Evolutionary conservation across 176 grass and related monocot genomes (phyloP), one percentile per base, ranked within the genome.

Genomic region (Aegilops bicornis): DNA sequence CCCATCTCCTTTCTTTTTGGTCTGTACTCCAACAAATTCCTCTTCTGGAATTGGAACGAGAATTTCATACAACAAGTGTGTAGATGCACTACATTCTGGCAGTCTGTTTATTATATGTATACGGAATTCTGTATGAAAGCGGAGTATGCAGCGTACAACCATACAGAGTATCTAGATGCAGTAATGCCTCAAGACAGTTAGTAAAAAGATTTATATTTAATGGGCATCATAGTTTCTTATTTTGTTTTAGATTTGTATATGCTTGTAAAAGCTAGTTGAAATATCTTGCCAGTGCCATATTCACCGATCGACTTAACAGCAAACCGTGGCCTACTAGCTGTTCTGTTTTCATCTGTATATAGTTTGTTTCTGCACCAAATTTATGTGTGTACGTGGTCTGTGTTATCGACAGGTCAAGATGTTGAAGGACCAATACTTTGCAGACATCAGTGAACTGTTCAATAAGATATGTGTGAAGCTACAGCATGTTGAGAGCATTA

Each of bases 401-500:
- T 35, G 37, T 83, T 54, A 5, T 25, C 40, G 31, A 84, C 87
- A 98, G 96, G 58, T 98, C 36, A 98, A 94, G 85, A 84, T 8
- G 50, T 73, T 95, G 62, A 95, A 94, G 68, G 93, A 95, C 11
- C 69, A 87, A 25, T 90, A 95, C 86, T 95, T 82, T 70, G 48
- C 24, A 14, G 91, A 95, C 68, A 71, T 98, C 6, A 82, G 6
- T 84, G 96, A 95, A 15, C 68, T 98, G 31, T 85, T 87, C 77
- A 87, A 88, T 80, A 92, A 84, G 88, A 75, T 95, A 87, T 86
- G 69, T 77, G 4, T 88, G n/a, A 98, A 95, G 88, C 50, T 98
- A 60, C 92, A 89, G 64, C 88, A 94, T 65, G 58, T 93, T 71
- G 93, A 98, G 58, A 86, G 6, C 72, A 52, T 82, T 5, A 66